A percentile compares a stretch with the other conserved stretches of the same genome.
These are phyloP conservation scores for Kwoniella dejecticola DNA, from an alignment of 768 basidiomycete species.

Conservation along the genomic window DNA sequence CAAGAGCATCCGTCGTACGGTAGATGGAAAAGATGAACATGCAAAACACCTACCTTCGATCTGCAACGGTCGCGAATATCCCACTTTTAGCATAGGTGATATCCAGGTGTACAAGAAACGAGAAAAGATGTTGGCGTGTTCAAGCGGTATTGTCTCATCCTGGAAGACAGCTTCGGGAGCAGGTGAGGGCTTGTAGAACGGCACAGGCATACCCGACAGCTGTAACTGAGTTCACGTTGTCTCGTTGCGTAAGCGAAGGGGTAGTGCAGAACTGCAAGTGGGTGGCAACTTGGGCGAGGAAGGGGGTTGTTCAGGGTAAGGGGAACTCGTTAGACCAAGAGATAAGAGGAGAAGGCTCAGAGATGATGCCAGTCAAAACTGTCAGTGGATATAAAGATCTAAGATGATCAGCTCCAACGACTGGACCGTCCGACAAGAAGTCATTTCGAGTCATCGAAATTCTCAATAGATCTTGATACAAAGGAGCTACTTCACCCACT, in stretches of 20 bases:
- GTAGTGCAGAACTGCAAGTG: not conserved
- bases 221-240: not conserved
- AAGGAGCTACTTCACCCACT: too few species aligned
- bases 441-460: too few species aligned
- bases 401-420: too few species aligned
- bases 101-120: slow-evolving; percentile 39
- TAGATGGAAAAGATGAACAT: not conserved
- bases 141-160: slow-evolving; percentile 21
- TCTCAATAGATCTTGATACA: too few species aligned
- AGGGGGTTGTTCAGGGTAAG: too few species aligned
- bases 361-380: too few species aligned
- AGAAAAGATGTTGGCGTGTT: slow-evolving; percentile 31
- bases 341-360: too few species aligned
- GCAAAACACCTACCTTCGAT: slow-evolving; percentile 22
- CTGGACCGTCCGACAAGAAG: too few species aligned
- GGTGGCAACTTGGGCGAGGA: too few species aligned
- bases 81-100: slow-evolving; percentile 40
- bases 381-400: too few species aligned
- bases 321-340: too few species aligned
- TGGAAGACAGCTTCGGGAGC: slow-evolving; percentile 34
- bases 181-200: slow-evolving; percentile 31
- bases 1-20: not conserved
- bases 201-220: slow-evolving; percentile 32
- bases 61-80: slow-evolving; percentile 38
- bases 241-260: not conserved